Conservation (phyloP, 306 rosid genomes). For the Senna tora region DNA sequence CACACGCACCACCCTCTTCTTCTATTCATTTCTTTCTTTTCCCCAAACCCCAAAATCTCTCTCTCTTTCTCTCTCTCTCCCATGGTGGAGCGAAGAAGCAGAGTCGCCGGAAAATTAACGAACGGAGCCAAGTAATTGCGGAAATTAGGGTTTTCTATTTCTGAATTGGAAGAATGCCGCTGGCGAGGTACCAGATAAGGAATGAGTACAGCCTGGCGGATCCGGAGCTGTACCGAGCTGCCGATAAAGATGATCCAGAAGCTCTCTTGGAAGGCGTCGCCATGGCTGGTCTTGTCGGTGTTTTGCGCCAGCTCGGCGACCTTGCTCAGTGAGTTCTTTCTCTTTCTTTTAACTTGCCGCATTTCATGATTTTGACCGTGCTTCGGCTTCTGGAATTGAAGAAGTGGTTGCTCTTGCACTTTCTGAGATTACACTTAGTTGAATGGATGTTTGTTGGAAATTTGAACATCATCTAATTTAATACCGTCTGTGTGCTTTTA, state of each 20-base stretch:
- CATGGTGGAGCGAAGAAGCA: slow-evolving; percentile 57
- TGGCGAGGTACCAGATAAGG: slow-evolving; percentile 81
- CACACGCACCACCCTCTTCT: not conserved
- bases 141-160: slow-evolving; percentile 42
- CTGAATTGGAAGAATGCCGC: slow-evolving; percentile 62
- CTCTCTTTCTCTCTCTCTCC: slow-evolving; percentile 38
- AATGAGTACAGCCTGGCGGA: slow-evolving; percentile 87
- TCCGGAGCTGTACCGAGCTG: slow-evolving; percentile 86
- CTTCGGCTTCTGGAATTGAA: slow-evolving; percentile 8
- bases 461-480: not conserved
- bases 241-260: slow-evolving; percentile 97
- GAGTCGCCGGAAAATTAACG: slow-evolving; percentile 41
- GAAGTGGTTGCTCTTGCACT: not conserved
- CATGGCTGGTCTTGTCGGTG: slow-evolving; percentile 97
- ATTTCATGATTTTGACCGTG: slow-evolving; percentile 24
- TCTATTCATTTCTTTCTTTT: slow-evolving; percentile 27
- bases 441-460: not conserved
- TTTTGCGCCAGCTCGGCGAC: slow-evolving; percentile 98
- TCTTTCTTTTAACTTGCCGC: not conserved
- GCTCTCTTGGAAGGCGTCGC: slow-evolving; percentile 93
- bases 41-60: slow-evolving; percentile 15
- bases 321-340: slow-evolving; percentile 76
- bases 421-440: slow-evolving; percentile 25
- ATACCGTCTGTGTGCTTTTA: not conserved
- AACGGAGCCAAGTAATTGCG: not conserved